A percentile compares a stretch with the other conserved stretches of the same genome.
phyloP scores from a whole-genome alignment of 2,329 filamentous ascomycete genomes.

The Penicillium crustosum region DNA sequence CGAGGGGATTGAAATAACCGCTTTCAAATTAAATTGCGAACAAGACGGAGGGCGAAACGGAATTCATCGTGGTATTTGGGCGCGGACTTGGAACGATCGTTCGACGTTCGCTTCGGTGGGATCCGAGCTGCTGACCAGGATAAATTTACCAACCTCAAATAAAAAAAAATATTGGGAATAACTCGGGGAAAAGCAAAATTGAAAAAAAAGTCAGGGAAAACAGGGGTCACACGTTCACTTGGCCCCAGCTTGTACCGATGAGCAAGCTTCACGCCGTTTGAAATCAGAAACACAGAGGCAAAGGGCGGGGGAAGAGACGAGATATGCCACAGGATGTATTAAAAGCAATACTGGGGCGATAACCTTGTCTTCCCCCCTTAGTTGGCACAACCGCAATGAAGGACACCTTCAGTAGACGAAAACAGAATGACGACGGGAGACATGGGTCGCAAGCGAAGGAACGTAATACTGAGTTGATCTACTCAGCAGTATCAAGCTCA shows the following conservation, averaged over 20 bases:
- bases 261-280: conserved; percentile 3
- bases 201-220: neutral
- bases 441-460: conserved; percentile 1
- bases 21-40: conserved; percentile 26
- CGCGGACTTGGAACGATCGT: conserved; percentile 24
- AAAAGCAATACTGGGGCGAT: neutral
- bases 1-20: conserved; percentile 18
- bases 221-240: conserved; percentile 3
- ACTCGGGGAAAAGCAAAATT: neutral
- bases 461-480: conserved; percentile 35
- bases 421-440: neutral
- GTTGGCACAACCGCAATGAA: neutral
- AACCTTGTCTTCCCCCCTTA: neutral
- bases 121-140: conserved; percentile 31
- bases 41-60: conserved; percentile 23
- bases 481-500: conserved; percentile 93
- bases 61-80: conserved; percentile 23
- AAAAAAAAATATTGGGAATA: conserved; percentile 8
- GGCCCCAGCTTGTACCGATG: conserved; percentile 1
- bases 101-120: conserved; percentile 29
- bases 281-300: conserved; percentile 2
- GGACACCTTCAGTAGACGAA: neutral
- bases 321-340: neutral
- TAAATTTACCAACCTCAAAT: conserved; percentile 24
- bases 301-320: neutral